Percentiles rank a stretch among this genome's conserved stretches.
Conservation (phyloP, 768 basidiomycete species). For the Pisolithus sp. region DNA sequence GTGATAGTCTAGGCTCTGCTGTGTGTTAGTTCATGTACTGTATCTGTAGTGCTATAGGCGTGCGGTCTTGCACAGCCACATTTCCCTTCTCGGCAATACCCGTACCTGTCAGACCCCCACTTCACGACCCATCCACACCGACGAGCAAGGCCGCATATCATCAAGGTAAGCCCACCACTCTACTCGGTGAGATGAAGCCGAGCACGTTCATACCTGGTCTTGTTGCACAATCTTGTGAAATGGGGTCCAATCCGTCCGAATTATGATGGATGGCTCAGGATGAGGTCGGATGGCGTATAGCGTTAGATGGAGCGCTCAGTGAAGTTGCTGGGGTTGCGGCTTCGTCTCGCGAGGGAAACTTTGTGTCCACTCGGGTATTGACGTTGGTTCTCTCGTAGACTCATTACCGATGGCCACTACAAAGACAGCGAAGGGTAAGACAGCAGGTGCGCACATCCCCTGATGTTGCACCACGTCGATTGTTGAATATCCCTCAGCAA, state of each 20-base stretch:
- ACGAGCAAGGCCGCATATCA: slow-evolving; percentile 23
- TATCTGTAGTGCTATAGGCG: slow-evolving; percentile 8
- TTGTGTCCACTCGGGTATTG: not conserved
- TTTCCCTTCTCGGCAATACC: slow-evolving; percentile 15
- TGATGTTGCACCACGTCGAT: slow-evolving; percentile 17
- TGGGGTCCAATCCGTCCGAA: not conserved
- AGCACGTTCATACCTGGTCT: not conserved
- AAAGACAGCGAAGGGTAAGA: slow-evolving; percentile 62
- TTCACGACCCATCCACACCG: slow-evolving; percentile 6
- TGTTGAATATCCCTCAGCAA: slow-evolving; percentile 3
- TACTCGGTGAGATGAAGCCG: not conserved
- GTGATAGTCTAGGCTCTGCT: slow-evolving; percentile 11
- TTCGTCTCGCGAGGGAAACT: not conserved
- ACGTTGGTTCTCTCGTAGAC: slow-evolving; percentile 10
- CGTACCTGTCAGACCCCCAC: slow-evolving; percentile 6
- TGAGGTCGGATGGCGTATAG: slow-evolving; percentile 13
- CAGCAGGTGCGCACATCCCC: slow-evolving; percentile 30
- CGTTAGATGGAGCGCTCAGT: not conserved
- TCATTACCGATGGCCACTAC: slow-evolving; percentile 54
- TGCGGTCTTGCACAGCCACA: slow-evolving; percentile 27
- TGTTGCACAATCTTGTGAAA: not conserved
- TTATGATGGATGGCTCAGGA: slow-evolving; percentile 15
- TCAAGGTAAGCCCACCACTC: slow-evolving; percentile 21
- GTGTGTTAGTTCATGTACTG: not conserved
- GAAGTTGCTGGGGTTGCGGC: not conserved